Conservation (phyloP, 2,329 filamentous ascomycete genomes). For the Tetracladium maxilliforme region DNA sequence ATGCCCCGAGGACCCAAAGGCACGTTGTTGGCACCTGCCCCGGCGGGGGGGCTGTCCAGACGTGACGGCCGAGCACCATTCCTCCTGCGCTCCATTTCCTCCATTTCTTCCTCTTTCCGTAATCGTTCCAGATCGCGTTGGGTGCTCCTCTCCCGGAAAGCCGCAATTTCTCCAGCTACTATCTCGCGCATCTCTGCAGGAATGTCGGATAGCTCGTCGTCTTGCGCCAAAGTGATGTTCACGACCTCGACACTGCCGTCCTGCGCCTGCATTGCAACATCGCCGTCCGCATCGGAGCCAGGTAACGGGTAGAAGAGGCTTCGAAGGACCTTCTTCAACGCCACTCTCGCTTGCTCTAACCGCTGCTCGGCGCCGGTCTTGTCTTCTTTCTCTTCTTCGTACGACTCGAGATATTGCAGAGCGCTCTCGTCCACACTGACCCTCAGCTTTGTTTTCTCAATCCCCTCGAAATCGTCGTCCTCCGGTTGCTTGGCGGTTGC, state of each 20-base stretch:
- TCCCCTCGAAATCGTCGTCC: slow-evolving; percentile 14
- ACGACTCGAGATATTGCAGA: slow-evolving; percentile 72
- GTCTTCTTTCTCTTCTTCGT: slow-evolving; percentile 50
- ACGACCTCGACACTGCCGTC: slow-evolving; percentile 62
- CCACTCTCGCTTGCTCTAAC: slow-evolving; percentile 52
- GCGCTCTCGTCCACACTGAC: slow-evolving; percentile 73
- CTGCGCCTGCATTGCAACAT: slow-evolving; percentile 52
- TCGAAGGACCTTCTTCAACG: slow-evolving; percentile 52
- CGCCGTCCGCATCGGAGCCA: slow-evolving; percentile 45
- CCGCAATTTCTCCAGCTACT: slow-evolving; percentile 84
- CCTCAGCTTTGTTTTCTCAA: slow-evolving; percentile 54
- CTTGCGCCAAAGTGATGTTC: slow-evolving; percentile 73
- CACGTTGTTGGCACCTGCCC: slow-evolving; percentile 57
- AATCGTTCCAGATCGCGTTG: slow-evolving; percentile 79
- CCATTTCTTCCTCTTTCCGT: slow-evolving; percentile 80
- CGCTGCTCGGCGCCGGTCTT: slow-evolving; percentile 47
- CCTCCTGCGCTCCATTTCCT: slow-evolving; percentile 67
- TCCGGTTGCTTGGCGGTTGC: slow-evolving; percentile 36
- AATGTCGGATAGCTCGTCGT: slow-evolving; percentile 91
- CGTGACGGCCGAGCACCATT: slow-evolving; percentile 53
- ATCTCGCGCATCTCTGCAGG: slow-evolving; percentile 92
- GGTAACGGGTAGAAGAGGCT: slow-evolving; percentile 56
- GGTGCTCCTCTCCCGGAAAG: slow-evolving; percentile 85
- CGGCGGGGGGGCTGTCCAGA: slow-evolving; percentile 55
- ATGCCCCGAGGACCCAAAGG: slow-evolving; percentile 61